Evolutionary conservation across 2,329 filamentous ascomycete species (phyloP), one percentile per base, ranked within the genome.

Genomic region (Ophiostoma pallidulum): DNA sequence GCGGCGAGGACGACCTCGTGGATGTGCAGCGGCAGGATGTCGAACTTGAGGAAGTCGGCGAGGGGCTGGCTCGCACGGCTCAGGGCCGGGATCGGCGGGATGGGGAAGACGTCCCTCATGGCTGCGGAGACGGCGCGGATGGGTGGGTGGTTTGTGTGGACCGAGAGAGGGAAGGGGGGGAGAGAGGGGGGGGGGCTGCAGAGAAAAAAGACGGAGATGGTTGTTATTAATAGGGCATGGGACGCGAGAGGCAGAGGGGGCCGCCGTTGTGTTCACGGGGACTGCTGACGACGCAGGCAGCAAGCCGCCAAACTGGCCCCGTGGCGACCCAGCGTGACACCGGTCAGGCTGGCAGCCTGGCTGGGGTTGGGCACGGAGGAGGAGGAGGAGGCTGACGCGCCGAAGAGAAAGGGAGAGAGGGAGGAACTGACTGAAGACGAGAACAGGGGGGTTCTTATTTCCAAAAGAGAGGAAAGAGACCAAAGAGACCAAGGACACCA

Each of bases 101-200:
- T 69, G 47, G 80, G 78, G 60, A 88, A 87, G 2, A 82, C 82
- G 56, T 90, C 85, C 63, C 74, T 77, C 85, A 90, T 89, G 41
- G 56, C 70, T 47, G 33, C 14, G 24, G 35, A 32, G 31, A 26
- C 19, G 22, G n/a, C n/a, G n/a, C n/a, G n/a, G n/a, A n/a, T n/a
- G n/a, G n/a, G n/a, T n/a, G n/a, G n/a, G n/a, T n/a, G n/a, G n/a
- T n/a, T n/a, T n/a, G n/a, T n/a, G n/a, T n/a, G n/a, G n/a, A n/a
- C n/a, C 9, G 18, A 5, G 26, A 9, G 24, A 39, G 33, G 20
- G 6, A 28, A 14, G 12, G 28, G 16, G 26, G 14, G 12, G 28
- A 13, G 26, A 35, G 14, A 26, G 32, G 31, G 13, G 28, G 20
- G 40, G 19, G 14, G 24, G 24, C 24, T 28, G 24, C 10, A 28